A percentile compares a stretch with the other conserved stretches of the same genome.
phyloP scores from a whole-genome alignment of 129 eudicot genomes.

The Arctium minus region DNA sequence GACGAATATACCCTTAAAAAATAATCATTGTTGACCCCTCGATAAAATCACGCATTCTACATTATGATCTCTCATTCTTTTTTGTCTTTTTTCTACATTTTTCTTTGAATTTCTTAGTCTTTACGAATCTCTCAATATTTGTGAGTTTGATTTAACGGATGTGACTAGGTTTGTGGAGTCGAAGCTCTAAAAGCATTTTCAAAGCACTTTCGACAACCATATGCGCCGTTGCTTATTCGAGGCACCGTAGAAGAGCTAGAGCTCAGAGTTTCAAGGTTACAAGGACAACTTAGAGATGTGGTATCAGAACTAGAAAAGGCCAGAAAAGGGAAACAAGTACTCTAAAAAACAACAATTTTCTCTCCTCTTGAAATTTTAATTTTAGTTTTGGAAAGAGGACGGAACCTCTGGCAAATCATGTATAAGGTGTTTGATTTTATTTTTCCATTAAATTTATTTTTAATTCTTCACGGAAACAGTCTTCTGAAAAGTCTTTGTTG shows the following conservation, averaged over 20 bases:
- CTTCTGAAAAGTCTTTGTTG: not conserved
- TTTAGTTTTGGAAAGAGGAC: not conserved
- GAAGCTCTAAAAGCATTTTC: slow-evolving; percentile 78
- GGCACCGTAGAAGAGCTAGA: slow-evolving; percentile 80
- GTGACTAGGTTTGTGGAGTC: slow-evolving; percentile 73
- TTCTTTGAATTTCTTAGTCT: not conserved
- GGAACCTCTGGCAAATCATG: not conserved
- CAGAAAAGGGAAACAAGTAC: slow-evolving; percentile 53
- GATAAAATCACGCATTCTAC: not conserved
- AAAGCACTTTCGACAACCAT: slow-evolving; percentile 49
- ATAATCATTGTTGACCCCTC: not conserved
- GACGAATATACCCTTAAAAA: slow-evolving; percentile 11
- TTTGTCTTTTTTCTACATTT: not conserved
- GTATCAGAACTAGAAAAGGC: slow-evolving; percentile 79
- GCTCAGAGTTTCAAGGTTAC: slow-evolving; percentile 54
- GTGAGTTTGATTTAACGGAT: not conserved
- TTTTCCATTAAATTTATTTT: not conserved
- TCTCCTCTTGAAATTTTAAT: not conserved
- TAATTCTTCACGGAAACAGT: not conserved
- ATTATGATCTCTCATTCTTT: not conserved
- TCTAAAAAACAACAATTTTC: slow-evolving; percentile 17
- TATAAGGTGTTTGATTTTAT: not conserved
- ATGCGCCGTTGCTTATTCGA: slow-evolving; percentile 34
- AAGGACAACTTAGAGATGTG: slow-evolving; percentile 60
- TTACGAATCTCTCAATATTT: not conserved